phyloP scores from a whole-genome alignment of 345 rosid species.

The Alliaria petiolata region DNA sequence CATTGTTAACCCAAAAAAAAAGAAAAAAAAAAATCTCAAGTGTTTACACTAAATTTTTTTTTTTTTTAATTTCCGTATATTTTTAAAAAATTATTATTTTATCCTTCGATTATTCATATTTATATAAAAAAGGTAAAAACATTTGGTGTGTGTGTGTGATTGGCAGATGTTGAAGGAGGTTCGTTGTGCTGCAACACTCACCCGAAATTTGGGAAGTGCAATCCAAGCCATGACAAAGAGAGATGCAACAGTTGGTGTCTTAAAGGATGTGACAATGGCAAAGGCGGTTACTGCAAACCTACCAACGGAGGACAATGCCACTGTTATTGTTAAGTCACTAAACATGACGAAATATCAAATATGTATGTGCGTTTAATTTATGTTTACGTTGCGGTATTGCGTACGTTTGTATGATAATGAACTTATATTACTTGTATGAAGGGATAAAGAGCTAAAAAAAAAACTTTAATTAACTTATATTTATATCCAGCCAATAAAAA shows the following conservation, averaged over 20 bases:
- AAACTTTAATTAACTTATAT: not conserved
- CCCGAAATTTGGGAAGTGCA: slow-evolving; percentile 20
- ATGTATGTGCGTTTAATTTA: not conserved
- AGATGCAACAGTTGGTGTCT: slow-evolving; percentile 18
- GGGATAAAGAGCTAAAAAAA: not conserved
- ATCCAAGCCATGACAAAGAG: not conserved
- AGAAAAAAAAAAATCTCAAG: not conserved
- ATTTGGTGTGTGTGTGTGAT: too few relatives aligned
- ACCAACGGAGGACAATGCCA: slow-evolving; percentile 12
- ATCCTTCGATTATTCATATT: not conserved
- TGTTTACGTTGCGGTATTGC: not conserved
- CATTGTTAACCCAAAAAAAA: not conserved
- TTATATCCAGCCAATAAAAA: too few relatives aligned
- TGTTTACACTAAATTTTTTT: not conserved
- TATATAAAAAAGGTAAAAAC: too few relatives aligned
- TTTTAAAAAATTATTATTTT: not conserved
- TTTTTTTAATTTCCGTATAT: too few relatives aligned
- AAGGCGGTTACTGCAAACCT: slow-evolving; percentile 7
- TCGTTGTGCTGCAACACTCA: slow-evolving; percentile 24
- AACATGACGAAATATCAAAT: not conserved
- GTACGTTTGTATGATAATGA: not conserved
- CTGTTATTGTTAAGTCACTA: not conserved
- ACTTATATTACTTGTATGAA: not conserved
- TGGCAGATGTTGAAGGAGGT: slow-evolving; percentile 3
- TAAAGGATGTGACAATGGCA: slow-evolving; percentile 1